These are phyloP conservation scores for Angomonas deanei DNA, from an alignment of 208 protist species.

Conservation along the genomic window DNA sequence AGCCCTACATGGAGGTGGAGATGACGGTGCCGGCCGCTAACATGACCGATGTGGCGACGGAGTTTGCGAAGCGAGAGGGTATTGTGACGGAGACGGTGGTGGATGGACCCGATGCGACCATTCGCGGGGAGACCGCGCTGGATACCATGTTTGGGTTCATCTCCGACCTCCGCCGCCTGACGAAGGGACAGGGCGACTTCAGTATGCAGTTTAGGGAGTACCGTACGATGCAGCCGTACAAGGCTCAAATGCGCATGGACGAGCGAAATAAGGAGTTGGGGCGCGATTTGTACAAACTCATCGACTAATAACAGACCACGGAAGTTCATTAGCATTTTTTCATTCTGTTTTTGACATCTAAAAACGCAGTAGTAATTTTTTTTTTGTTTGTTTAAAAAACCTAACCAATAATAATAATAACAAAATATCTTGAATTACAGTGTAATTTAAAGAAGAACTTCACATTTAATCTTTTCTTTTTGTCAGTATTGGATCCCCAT, in stretches of 20 bases:
- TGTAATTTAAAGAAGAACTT: too few relatives aligned
- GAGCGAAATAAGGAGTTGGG: constrained; percentile 84
- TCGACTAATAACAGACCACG: constrained; percentile 20
- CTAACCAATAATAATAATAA: too few relatives aligned
- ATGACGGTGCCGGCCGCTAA: constrained; percentile 81
- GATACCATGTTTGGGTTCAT: constrained; percentile 94
- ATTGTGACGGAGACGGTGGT: constrained; percentile 83
- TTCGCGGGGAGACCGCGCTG: constrained; percentile 86
- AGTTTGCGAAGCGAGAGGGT: constrained; percentile 86
- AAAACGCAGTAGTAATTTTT: neutral
- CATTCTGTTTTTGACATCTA: neutral
- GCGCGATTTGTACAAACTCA: constrained; percentile 67
- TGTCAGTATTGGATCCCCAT: too few relatives aligned
- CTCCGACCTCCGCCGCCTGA: constrained; percentile 86
- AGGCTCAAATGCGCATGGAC: constrained; percentile 86
- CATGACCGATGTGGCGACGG: constrained; percentile 84
- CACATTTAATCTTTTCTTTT: too few relatives aligned
- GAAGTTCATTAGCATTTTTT: neutral
- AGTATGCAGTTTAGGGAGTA: constrained; percentile 93
- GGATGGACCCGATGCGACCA: constrained; percentile 75
- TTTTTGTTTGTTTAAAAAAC: constrained; percentile 1
- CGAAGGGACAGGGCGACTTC: constrained; percentile 90
- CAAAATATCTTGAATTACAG: too few relatives aligned
- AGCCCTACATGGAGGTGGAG: constrained; percentile 97
- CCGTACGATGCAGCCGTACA: constrained; percentile 84